Evolutionary conservation across 1,139 yeast genomes (phyloP), one percentile per base, ranked within the genome.

Genomic region (Candida sp.): DNA sequence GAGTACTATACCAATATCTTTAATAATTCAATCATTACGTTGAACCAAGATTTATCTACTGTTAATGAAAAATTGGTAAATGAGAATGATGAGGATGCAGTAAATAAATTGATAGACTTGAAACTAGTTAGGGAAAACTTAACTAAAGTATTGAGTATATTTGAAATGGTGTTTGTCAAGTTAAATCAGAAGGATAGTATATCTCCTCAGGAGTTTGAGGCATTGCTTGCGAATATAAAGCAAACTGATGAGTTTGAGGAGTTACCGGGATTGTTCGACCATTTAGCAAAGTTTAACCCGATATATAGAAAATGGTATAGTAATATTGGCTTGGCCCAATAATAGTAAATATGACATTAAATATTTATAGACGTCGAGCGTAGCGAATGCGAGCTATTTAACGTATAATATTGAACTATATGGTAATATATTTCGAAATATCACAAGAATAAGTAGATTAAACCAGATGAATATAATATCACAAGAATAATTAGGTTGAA

Each of bases 1-100:
- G 84, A 83, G 51, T 84, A 84, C 57, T 83, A 82, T 54, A 63
- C 82, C 35, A 83, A 81, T 42, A 75, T 83, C 2, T 61, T 84
- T 36, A 73, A 77, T 33, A 77, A 80, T 44, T 77, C 88, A 1
- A 76, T 83, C 23, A 66, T 75, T 33, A 69, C 85, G 1, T 58
- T 84, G 27, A 74, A 79, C 43, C 63, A 70, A 4, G 87, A 82
- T 44, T 60, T 83, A 22, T 57, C 60, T 5, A 45, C 52, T 15
- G 56, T 56, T 23, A 57, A 58, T 36, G 51, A 54, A 42, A 46
- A 48, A 21, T 60, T 69, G 21, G 29, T 34, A 23, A 38, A 35
- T 15, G 50, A 53, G 29, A 36, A 36, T 6, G 33, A 51, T 23
- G 47, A 49, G 30, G 55, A 50, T 3, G 60, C 74, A 1, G 60